phyloP scores from a whole-genome alignment of 371 early-diverging fungal species.

The Mortierella sp. region DNA sequence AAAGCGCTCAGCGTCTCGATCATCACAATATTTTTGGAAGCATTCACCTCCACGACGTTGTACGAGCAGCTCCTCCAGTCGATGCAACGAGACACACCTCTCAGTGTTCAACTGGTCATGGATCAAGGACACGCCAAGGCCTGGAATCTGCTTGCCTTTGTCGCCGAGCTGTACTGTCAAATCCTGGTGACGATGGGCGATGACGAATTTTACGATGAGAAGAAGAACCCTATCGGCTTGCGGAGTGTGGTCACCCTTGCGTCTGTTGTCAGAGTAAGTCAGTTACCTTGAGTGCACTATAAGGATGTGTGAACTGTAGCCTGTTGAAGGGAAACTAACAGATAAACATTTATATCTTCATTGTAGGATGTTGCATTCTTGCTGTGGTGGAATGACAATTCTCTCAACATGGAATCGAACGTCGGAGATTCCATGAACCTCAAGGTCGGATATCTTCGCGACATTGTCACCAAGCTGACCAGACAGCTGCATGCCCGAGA shows the following conservation, averaged over 20 bases:
- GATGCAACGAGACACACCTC: conserved; percentile 22
- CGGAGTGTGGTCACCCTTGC: conserved; percentile 69
- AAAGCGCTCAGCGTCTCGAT: conserved; percentile 40
- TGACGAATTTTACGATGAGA: conserved; percentile 82
- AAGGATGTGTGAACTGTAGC: not conserved
- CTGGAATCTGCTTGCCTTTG: conserved; percentile 74
- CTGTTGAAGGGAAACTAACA: not conserved
- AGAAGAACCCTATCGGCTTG: conserved; percentile 65
- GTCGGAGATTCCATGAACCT: conserved; percentile 67
- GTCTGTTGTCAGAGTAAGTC: conserved; percentile 69
- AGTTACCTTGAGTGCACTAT: not conserved
- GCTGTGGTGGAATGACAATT: conserved; percentile 74
- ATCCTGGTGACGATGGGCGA: conserved; percentile 86
- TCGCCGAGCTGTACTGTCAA: conserved; percentile 83
- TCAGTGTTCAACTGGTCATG: conserved; percentile 31
- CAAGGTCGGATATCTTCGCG: conserved; percentile 68
- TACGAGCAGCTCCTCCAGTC: conserved; percentile 25
- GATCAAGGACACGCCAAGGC: conserved; percentile 53
- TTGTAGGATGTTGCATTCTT: conserved; percentile 78
- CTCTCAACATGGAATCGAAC: conserved; percentile 58
- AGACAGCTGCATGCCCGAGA: conserved; percentile 89
- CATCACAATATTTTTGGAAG: conserved; percentile 50
- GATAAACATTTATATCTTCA: not conserved
- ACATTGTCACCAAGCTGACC: conserved; percentile 75
- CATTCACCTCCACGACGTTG: conserved; percentile 37